A percentile compares a stretch with the other conserved stretches of the same genome.
phyloP scores from a whole-genome alignment of 2,329 filamentous ascomycete species.

The Sporothrix luriei region DNA sequence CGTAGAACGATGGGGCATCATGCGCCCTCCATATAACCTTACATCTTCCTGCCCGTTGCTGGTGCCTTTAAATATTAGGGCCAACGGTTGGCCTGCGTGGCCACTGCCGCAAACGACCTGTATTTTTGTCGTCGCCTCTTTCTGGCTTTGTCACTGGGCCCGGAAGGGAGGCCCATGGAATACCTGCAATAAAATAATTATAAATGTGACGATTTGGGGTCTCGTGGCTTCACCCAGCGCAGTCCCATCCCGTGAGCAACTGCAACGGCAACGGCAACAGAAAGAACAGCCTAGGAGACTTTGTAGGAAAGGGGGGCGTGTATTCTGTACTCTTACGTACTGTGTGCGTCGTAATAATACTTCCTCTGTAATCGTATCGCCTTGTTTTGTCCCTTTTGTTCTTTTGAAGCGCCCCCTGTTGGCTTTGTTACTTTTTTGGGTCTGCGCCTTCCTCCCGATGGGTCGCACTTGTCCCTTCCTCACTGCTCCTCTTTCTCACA shows the following conservation, averaged over 20 bases:
- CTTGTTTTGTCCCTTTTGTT: conserved; percentile 13
- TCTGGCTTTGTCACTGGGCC: conserved; percentile 4
- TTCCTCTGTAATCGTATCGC: background rate
- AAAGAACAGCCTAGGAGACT: background rate
- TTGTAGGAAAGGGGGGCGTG: background rate
- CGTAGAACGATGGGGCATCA: background rate
- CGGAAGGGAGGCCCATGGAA: background rate
- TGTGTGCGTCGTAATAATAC: background rate
- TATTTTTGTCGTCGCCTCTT: background rate
- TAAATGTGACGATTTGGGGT: conserved; percentile 21
- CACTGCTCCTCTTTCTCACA: background rate
- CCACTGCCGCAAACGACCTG: background rate
- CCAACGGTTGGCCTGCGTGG: conserved; percentile 14
- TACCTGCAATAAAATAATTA: conserved; percentile 2
- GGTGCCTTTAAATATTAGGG: conserved; percentile 2
- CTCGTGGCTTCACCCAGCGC: conserved; percentile 29
- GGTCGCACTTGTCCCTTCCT: conserved; percentile 12
- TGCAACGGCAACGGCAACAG: conserved; percentile 19
- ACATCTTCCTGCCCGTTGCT: conserved; percentile 7
- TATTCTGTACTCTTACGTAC: background rate
- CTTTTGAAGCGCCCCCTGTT: background rate
- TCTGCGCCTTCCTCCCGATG: conserved; percentile 4
- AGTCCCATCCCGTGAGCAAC: conserved; percentile 25
- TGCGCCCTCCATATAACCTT: background rate
- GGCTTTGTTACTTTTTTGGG: conserved; percentile 25